Base-by-base conservation (phyloP, 768 basidiomycete genomes). In the Hydnum rufescens region DNA sequence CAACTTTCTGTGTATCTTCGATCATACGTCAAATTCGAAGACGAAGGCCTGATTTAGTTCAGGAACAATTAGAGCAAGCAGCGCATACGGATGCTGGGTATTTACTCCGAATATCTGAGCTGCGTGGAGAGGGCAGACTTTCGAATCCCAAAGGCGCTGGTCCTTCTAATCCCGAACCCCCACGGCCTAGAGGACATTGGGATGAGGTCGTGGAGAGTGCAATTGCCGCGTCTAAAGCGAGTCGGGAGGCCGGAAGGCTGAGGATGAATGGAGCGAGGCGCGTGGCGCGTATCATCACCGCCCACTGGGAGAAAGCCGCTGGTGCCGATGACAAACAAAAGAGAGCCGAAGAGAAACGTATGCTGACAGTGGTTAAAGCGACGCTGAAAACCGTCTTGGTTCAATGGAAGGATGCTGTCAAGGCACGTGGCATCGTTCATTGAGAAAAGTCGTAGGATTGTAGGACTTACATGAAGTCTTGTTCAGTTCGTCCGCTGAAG, bases 331-430 rank as follows among this genome's bases (percentile, higher is more conserved):
- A 80, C 29, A 75, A 70, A 61, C 72, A 71, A 18, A 68, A 64
- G 53, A 64, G 64, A 19, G 72, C 72, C 57, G 81, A 85, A 58
- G 82, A 87, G 66, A 75, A 73, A 63, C 70, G 79, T 28, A 57
- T 83, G 57, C 70, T 75, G 51, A 70, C 67, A 3, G 59, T 87
- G 32, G 84, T 83, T 8, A 85, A 82, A 66, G 72, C 75, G 22
- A 79, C 83, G 0, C 70, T 81, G 47, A 76, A 75, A 58, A 65
- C 77, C 59, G 76, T 95, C 28, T 71, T 74, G 29, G 71, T 70
- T 4, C 82, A 88, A 61, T 96, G 92, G 92, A 83, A 81, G 64
- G 78, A 84, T 60, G 90, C 85, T 4, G 77, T 90, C 43, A 77
- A 78, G 59, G 85, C 84, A 85, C 73, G 3, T 18, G 16, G 50